phyloP scores from a whole-genome alignment of 164 flowering plant genomes.

The Stephania cephalantha region DNA sequence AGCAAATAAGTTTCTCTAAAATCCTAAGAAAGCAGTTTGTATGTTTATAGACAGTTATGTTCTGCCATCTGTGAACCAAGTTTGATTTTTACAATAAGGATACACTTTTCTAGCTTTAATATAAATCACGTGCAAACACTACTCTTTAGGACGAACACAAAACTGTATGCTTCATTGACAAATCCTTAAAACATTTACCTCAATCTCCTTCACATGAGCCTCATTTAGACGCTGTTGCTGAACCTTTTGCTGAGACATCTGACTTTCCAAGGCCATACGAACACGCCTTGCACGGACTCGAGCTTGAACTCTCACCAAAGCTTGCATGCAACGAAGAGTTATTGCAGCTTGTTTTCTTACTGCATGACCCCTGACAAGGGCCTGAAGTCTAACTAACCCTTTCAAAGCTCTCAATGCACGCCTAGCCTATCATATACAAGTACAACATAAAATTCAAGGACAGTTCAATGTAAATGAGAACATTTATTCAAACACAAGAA shows the following conservation, averaged over 20 bases:
- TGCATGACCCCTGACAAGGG: conserved; percentile 96
- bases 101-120: neutral
- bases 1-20: neutral
- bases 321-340: conserved; percentile 98
- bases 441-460: neutral
- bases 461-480: neutral
- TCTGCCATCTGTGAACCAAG: neutral
- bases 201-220: conserved; percentile 79
- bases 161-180: neutral
- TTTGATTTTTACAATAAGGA: neutral
- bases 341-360: conserved; percentile 99
- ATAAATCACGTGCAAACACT: neutral
- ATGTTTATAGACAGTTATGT: neutral
- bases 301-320: conserved; percentile 97
- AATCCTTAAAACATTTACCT: conserved; percentile 34
- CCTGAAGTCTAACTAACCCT: conserved; percentile 97
- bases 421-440: conserved; percentile 58
- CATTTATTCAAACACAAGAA: neutral
- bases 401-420: conserved; percentile 90
- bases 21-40: too few relatives aligned
- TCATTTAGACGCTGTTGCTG: conserved; percentile 76
- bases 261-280: conserved; percentile 83
- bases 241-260: conserved; percentile 57
- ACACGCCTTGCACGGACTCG: conserved; percentile 97
- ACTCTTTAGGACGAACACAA: neutral